A percentile compares a stretch with the other conserved stretches of the same genome.
These are phyloP conservation scores for Metarhizium guizhouense DNA, from an alignment of 2,329 filamentous ascomycete genomes.

Conservation along the genomic window DNA sequence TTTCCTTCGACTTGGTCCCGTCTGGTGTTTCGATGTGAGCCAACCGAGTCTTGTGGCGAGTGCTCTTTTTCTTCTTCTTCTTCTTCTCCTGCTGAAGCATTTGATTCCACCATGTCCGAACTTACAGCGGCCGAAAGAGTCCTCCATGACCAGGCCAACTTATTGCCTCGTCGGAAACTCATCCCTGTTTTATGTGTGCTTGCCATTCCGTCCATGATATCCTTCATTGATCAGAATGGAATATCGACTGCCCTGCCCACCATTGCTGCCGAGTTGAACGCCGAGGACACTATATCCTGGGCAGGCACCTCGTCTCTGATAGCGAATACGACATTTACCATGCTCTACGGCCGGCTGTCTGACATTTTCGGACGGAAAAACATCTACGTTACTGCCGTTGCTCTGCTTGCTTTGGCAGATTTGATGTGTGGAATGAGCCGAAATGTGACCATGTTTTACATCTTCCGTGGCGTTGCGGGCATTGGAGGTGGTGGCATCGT, in stretches of 20 bases:
- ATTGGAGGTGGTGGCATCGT: slow-evolving; percentile 54
- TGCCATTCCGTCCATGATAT: slow-evolving; percentile 43
- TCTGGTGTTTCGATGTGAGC: no score
- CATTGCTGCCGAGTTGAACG: slow-evolving; percentile 37
- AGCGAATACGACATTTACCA: slow-evolving; percentile 53
- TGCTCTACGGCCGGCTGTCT: slow-evolving; percentile 53
- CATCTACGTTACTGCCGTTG: slow-evolving; percentile 44
- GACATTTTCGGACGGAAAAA: slow-evolving; percentile 54
- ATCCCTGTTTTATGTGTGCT: slow-evolving; percentile 42
- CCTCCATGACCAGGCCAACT: slow-evolving; percentile 45
- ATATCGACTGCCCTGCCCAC: slow-evolving; percentile 43
- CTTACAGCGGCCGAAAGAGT: no score
- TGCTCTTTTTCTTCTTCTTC: no score
- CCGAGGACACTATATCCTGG: slow-evolving; percentile 44
- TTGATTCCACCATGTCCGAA: no score
- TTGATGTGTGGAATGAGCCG: slow-evolving; percentile 49
- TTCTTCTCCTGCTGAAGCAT: no score
- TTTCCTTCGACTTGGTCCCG: no score
- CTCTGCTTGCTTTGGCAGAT: slow-evolving; percentile 45
- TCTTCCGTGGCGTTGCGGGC: slow-evolving; percentile 51
- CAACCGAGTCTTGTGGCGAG: no score
- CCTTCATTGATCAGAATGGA: slow-evolving; percentile 49
- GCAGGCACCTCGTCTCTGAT: slow-evolving; percentile 43
- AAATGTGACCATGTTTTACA: slow-evolving; percentile 49
- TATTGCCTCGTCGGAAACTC: slow-evolving; percentile 41